Evolutionary conservation across 805 yeast genomes (phyloP), one percentile per base, ranked within the genome.

Genomic region (Ogataea ramenticola): DNA sequence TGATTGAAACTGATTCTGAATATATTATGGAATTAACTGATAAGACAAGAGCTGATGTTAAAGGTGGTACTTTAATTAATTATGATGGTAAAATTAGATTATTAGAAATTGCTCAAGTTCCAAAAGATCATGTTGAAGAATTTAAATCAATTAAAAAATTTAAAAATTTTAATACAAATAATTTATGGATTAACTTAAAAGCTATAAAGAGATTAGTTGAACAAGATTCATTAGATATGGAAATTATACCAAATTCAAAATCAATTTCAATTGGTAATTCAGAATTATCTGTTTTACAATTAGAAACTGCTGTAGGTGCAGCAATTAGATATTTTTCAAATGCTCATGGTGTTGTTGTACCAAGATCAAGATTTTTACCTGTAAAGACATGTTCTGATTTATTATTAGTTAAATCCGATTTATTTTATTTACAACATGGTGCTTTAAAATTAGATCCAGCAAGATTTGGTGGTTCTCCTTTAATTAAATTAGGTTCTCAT

Each of bases 291-390:
- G 97, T 91, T 42, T 70, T 91, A 60, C 99, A 91, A 72, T 80
- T 93, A 62, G 99, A 93, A 74, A 93, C 99, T 41, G 99, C 99
- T 26, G 96, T 88, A 56, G 99, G 99, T 74, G 98, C 99, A 34
- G 98, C 98, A 40, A 93, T 93, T 63, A 86, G 96, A 70, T 91
- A 90, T 69, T 93, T 93, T 70, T 74, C 82, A 53, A 86, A 87
- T 56, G 96, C 97, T 27, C 96, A 88, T 59, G 99, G 99, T 70
- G 95, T 93, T 56, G 96, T 89, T 58, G 99, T 93, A 33, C 98
- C 99, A 68, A 87, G 99, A 73, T 79, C 96, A 36, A 82, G 99
- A 64, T 93, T 93, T 77, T 77, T 93, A 70, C 99, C 99, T 15
- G 99, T 93, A 57, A 93, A 93, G 75, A 93, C 99, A 17, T 88